Evolutionary conservation across 192 early-diverging fungal species (phyloP), one percentile per base, ranked within the genome.

Genomic region (Cladochytrium replicatum): DNA sequence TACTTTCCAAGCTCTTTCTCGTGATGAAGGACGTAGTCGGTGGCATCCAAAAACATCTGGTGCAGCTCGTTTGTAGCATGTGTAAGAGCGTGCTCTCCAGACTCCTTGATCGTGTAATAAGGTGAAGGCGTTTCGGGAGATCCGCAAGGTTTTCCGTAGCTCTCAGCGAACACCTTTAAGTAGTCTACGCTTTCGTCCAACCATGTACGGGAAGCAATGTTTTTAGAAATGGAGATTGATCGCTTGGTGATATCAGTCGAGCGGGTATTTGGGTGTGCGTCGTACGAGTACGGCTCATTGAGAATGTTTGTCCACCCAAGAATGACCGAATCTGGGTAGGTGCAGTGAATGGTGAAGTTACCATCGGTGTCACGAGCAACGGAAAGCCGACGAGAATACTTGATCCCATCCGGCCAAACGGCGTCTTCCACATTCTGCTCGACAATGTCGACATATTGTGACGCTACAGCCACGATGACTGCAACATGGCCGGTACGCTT

Each of bases 11-110:
- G 13, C 13, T 37, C 34, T 37, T 37, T 37, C 34, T 37, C 34
- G 34, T 37, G 34, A 37, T 37, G 34, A 37, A 37, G 34, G 17
- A 37, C 34, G 34, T 37, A 37, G 17, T 37, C 34, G 34, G 34
- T 37, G 17, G 34, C 34, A 17, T 37, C 34, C 34, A 37, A 37
- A 17, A 37, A 37, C 34, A 37, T 13, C 34, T 37, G 13, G 17
- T 37, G 34, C 13, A 37, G 34, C 34, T 37, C 34, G 34, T 37
- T 37, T 17, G 34, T 37, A 17, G 34, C 13, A 17, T 13, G 17
- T 13, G 13, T 37, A 17, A 37, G 34, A 37, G 34, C 34, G 34
- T 13, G 13, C 17, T 37, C 34, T 13, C 13, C 13, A 13, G 34
- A 37, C 34, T 37, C 34, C 34, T 13, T 13, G 17, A 37, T 37